A percentile compares a stretch with the other conserved stretches of the same genome.
These are phyloP conservation scores for Brachypodium distachyon DNA, from an alignment of 202 grass and related monocot species.

Conservation along the genomic window DNA sequence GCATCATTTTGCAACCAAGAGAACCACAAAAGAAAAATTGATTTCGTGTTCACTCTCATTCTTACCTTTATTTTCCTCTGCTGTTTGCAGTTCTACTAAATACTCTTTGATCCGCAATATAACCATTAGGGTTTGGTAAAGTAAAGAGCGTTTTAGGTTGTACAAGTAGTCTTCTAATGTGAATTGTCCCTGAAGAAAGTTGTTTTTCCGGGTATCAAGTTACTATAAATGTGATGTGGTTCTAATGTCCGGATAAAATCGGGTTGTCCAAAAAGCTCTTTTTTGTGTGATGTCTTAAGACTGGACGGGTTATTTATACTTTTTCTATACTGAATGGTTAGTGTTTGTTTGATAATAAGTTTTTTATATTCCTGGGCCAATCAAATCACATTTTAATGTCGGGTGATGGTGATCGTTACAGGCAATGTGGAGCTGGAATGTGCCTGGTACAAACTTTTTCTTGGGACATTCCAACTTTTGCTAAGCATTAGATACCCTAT, in stretches of 20 bases:
- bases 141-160: background rate
- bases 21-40: no score
- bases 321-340: background rate
- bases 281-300: background rate
- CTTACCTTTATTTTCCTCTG: background rate
- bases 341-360: background rate
- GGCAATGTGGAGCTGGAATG: background rate
- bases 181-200: background rate
- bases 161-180: no score
- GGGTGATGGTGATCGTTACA: background rate
- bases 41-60: no score
- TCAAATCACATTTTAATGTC: background rate
- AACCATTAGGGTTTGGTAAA: background rate
- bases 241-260: background rate
- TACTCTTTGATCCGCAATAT: background rate
- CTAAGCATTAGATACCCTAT: background rate
- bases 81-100: background rate
- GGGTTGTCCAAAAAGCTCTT: background rate
- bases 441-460: background rate
- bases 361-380: background rate
- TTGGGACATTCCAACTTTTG: background rate
- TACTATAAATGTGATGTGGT: background rate
- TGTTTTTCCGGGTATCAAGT: background rate
- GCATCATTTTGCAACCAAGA: no score
- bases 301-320: no score